A percentile compares a stretch with the other conserved stretches of the same genome.
phyloP scores from a whole-genome alignment of 1,139 yeast species.

The Taphrina confusa region DNA sequence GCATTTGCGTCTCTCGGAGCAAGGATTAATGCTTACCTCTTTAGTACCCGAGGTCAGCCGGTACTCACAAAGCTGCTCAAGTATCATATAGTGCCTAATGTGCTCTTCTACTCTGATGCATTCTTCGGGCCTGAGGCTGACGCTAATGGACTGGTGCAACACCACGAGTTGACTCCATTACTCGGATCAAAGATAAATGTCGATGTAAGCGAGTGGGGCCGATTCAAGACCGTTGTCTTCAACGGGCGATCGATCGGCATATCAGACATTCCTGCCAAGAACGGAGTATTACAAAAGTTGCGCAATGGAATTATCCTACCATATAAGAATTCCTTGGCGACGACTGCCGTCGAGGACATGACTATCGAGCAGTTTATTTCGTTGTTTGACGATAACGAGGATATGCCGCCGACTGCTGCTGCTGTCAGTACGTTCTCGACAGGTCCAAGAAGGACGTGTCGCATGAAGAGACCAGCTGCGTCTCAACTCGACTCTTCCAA shows the following conservation, averaged over 20 bases:
- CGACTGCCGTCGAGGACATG: slow-evolving; percentile 8
- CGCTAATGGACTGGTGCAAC: slow-evolving; percentile 22
- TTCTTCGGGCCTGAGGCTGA: slow-evolving; percentile 20
- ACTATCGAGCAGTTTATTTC: slow-evolving; percentile 25
- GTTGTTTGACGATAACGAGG: slow-evolving; percentile 16
- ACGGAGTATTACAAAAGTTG: slow-evolving; percentile 29
- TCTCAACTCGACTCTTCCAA: neutral
- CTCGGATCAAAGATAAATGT: slow-evolving; percentile 12
- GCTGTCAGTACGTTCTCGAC: too few relatives aligned
- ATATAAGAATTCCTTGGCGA: neutral
- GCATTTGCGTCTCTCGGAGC: slow-evolving; percentile 37
- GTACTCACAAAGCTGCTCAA: slow-evolving; percentile 34
- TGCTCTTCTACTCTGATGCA: slow-evolving; percentile 37
- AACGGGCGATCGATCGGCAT: slow-evolving; percentile 22
- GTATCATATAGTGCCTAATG: slow-evolving; percentile 37
- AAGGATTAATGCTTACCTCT: slow-evolving; percentile 36
- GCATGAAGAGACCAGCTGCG: too few relatives aligned
- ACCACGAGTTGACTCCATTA: slow-evolving; percentile 19
- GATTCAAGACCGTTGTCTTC: slow-evolving; percentile 26
- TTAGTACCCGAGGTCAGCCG: slow-evolving; percentile 35
- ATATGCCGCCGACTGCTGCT: neutral
- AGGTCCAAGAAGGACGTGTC: too few relatives aligned
- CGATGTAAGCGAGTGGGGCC: slow-evolving; percentile 32
- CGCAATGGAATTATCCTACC: slow-evolving; percentile 30
- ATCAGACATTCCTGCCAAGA: slow-evolving; percentile 33